Conservation (phyloP, 2,329 filamentous ascomycete species). For the Ampelomyces quisqualis region DNA sequence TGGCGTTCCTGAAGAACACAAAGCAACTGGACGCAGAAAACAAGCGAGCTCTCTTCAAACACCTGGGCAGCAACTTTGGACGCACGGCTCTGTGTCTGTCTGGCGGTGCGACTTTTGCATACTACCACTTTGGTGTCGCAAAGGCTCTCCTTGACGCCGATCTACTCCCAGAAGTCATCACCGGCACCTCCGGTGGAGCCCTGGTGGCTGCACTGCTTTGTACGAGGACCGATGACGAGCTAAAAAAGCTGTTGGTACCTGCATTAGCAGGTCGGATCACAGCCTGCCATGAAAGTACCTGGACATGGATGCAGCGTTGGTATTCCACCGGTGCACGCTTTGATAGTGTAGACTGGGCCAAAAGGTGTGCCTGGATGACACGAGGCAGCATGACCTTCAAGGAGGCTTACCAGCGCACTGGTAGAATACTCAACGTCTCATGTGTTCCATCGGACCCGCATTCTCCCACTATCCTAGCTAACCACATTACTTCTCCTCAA, state of each 20-base stretch:
- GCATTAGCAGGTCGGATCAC: conserved; percentile 82
- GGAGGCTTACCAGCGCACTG: conserved; percentile 91
- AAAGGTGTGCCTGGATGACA: conserved; percentile 83
- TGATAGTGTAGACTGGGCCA: conserved; percentile 89
- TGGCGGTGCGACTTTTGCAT: conserved; percentile 90
- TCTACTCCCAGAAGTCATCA: conserved; percentile 88
- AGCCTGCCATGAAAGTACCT: conserved; percentile 76
- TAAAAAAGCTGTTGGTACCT: conserved; percentile 81
- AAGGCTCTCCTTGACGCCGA: conserved; percentile 85
- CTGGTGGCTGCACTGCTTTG: conserved; percentile 83
- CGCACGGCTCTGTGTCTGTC: conserved; percentile 90
- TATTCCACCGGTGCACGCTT: conserved; percentile 92
- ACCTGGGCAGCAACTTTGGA: conserved; percentile 86
- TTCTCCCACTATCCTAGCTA: conserved; percentile 86
- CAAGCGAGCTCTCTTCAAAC: conserved; percentile 82
- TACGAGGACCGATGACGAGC: conserved; percentile 87
- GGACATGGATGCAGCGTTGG: conserved; percentile 79
- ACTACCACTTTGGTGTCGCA: conserved; percentile 93
- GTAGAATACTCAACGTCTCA: conserved; percentile 90
- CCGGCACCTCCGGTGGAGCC: conserved; percentile 91
- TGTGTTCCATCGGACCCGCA: conserved; percentile 96
- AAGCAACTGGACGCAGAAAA: conserved; percentile 67
- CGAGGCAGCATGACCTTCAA: conserved; percentile 89
- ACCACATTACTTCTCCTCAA: conserved; percentile 92
- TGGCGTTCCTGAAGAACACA: conserved; percentile 69